Base-by-base conservation (phyloP, 208 protist species). In the Trypanosomatidae sp. region DNA sequence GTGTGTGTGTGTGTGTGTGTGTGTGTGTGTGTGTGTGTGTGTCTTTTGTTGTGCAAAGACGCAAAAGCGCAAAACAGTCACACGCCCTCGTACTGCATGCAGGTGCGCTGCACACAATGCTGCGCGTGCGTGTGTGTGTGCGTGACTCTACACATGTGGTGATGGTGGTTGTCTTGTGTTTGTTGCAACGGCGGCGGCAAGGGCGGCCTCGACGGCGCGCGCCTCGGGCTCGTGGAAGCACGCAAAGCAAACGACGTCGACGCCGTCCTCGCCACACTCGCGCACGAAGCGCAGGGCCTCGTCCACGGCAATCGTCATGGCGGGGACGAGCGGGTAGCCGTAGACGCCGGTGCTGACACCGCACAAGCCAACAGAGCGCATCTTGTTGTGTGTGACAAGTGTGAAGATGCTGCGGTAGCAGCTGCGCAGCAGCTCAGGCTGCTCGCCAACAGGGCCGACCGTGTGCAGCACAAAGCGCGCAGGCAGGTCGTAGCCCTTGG, bases 271-370 rank as follows among this genome's bases (percentile, higher is more conserved):
- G 32, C 81, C 43, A n/a, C n/a, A n/a, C 22, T 59, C 43, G 18
- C 50, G 39, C 8, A 89, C n/a, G 40, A 56, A 82, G 8, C 26
- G 3, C 25, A 51, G 26, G 0, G 63, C 61, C 41, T 81, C 78
- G 6, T 50, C 11, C 2, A 92, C 4, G 7, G 85, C 84, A 8
- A 95, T 66, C 1, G 55, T n/a, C 5, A 55, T 68, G 0, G 85
- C 83, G 0, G 50, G 37, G 3, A 39, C 6, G 4, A 89, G 50
- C 5, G 79, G 79, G 50, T 89, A 95, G 7, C 88, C 88, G 48
- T 82, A 95, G 16, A 95, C 71, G 3, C 88, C 88, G 13, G 77
- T 87, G 26, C 76, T 88, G 25, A 95, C 61, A 19, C 78, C 48
- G 50, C 81, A 92, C n/a, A 95, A 60, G 2, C 62, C 88, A 0